Evolutionary conservation across 2,329 filamentous ascomycete species (phyloP), one percentile per base, ranked within the genome.

Genomic region (Botrytis cinerea): DNA sequence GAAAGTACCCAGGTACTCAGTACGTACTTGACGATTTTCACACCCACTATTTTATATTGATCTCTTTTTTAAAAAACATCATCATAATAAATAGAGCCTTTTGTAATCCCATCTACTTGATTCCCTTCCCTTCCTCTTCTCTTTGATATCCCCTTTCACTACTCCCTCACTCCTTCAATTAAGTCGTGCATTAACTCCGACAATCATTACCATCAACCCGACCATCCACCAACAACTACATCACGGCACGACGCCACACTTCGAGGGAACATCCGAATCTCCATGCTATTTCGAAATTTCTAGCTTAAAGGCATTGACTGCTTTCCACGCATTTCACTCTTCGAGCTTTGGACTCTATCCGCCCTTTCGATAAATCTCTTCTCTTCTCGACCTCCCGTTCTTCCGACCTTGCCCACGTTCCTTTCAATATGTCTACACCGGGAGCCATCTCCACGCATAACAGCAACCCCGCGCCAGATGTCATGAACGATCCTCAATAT

Each of bases 401-500:
- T n/a, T 40, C 38, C n/a, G 14, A 51, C 46, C n/a, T 32, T 43
- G 12, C n/a, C n/a, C 46, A 66, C 46, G 20, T 51, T 40, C 28
- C 59, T 43, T 35, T 28, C 38, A 67, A 18, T n/a, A 40, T 54
- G 62, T 67, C 70, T 32, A 59, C n/a, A n/a, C 40, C 28, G 20
- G 60, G 61, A 35, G n/a, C 9, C 9, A 20, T 28, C 28, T 45
- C 61, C 48, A 35, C 48, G 20, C 25, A 20, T 25, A 62, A 57
- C 62, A 61, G 66, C 75, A 51, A 73, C 71, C 70, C 80, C 75
- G 71, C 78, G 62, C 84, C 85, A 51, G 87, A 89, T 76, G 77
- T 89, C 77, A 89, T 88, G 87, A 89, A 88, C 80, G 86, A 89
- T 77, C 85, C 86, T 64, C 81, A 84, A 71, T 87, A 84, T 77